Evolutionary conservation across 1,284 basidiomycete species (phyloP), one percentile per base, ranked within the genome.

Genomic region (Leccinum subrobustum): DNA sequence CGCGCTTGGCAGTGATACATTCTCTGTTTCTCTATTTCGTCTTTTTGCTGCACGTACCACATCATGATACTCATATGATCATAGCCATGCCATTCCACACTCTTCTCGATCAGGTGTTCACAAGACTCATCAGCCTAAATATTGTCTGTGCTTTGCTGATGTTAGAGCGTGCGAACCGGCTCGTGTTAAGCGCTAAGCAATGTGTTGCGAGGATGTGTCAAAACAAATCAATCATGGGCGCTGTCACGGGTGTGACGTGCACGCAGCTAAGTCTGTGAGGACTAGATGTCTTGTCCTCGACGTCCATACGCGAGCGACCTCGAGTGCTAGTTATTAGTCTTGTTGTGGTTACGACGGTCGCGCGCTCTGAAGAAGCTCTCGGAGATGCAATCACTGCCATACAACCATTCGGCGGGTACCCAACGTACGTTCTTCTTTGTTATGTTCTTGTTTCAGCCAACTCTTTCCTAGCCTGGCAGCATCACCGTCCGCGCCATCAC

Each of bases 61-160:
- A 67, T 69, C 29, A 31, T 31, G 29, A 31, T 31, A 69, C 60
- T 72, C 71, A 70, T 69, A 65, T n/a, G 37, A n/a, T 39, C 37
- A 39, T 39, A 39, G 37, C 37, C 67, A 73, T 70, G 67, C 69
- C 72, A 74, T 66, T 60, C 71, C 39, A 61, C 58, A 57, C 59
- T 61, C 44, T 37, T 58, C 53, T 58, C 62, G 57, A 65, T 35
- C 29, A 50, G 58, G 44, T 67, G 61, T 60, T 59, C 65, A 65
- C 60, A 70, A 66, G 62, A 73, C 70, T 73, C 72, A 77, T 74
- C 73, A 74, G 77, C 73, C 72, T 73, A 64, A 71, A 64, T 64
- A 67, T 64, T 62, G 54, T 58, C 58, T 29, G 65, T 67, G 64
- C 60, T 62, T 65, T 64, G 69, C 72, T 76, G 35, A 39, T 39